Base-by-base conservation (phyloP, 2,329 filamentous ascomycete species). In the Davidsoniella australis region DNA sequence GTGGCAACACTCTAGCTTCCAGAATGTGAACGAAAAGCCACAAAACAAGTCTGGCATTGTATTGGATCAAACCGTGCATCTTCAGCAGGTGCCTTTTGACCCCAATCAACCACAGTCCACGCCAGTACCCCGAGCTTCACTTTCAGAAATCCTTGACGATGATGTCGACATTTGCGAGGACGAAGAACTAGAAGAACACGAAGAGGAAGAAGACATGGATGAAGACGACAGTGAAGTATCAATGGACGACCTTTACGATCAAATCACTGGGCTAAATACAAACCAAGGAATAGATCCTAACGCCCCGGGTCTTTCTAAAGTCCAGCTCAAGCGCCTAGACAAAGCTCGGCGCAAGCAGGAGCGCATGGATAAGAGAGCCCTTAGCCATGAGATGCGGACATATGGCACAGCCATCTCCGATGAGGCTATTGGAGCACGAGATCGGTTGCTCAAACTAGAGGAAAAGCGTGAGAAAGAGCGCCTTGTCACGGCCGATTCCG, bases 321-420 rank as follows among this genome's bases (percentile, higher is more conserved):
- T 14, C n/a, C 45, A 43, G 23, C 5, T 24, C 10, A 52, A 49
- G 42, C 29, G 33, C 3, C 33, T 52, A 9, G 39, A 49, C 16
- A 17, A 52, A 29, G 50, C 47, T n/a, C 12, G 7, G 29, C 39
- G 38, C 38, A 49, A 52, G 36, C 39, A 40, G 14, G 42, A 49
- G 6, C 47, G 47, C 7, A 5, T 38, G n/a, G 47, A 46, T 14
- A 43, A 24, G 12, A 42, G 42, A 6, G 6, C 26, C 16, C 40
- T 52, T 9, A 49, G 37, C 3, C 9, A 33, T 18, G 50, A 52
- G 36, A 47, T 52, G 8, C 14, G 14, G 6, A 38, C 42, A n/a
- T 49, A 29, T 39, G 50, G 50, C 26, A 47, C 44, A 29, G 24
- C 50, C 10, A 17, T 52, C 9, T 52, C 50, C 3, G 5, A 18